phyloP scores from a whole-genome alignment of 176 grass and related monocot genomes.

The Cenchrus americanus region DNA sequence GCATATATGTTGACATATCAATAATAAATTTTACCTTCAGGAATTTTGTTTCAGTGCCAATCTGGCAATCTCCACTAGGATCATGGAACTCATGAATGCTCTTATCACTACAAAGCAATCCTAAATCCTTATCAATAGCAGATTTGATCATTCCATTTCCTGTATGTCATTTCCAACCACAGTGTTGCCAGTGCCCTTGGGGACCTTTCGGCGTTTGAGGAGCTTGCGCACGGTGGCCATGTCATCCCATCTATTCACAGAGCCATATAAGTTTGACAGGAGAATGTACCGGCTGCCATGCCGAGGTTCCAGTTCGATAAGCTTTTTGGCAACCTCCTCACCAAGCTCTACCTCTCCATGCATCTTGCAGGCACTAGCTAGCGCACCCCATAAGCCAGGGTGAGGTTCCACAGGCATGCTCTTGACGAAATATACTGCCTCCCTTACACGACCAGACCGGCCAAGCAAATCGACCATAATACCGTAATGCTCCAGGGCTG shows the following conservation, averaged over 20 bases:
- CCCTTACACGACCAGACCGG: conserved; percentile 56
- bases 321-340: conserved; percentile 63
- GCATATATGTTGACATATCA: neutral
- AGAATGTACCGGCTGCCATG: conserved; percentile 70
- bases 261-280: conserved; percentile 64
- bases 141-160: conserved; percentile 1
- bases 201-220: conserved; percentile 54
- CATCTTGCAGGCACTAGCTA: conserved; percentile 71
- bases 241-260: conserved; percentile 64
- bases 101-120: neutral
- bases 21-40: neutral
- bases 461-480: conserved; percentile 75
- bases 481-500: conserved; percentile 60
- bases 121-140: neutral
- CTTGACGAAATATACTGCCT: conserved; percentile 61
- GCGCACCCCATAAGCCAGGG: conserved; percentile 70
- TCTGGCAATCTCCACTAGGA: neutral
- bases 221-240: conserved; percentile 56
- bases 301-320: conserved; percentile 64
- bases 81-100: conserved; percentile 18
- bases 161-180: conserved; percentile 42
- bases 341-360: conserved; percentile 70
- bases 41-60: neutral
- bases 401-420: conserved; percentile 67
- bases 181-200: conserved; percentile 58